Conservation (phyloP, 768 basidiomycete genomes). For the Roridomyces roridus region DNA sequence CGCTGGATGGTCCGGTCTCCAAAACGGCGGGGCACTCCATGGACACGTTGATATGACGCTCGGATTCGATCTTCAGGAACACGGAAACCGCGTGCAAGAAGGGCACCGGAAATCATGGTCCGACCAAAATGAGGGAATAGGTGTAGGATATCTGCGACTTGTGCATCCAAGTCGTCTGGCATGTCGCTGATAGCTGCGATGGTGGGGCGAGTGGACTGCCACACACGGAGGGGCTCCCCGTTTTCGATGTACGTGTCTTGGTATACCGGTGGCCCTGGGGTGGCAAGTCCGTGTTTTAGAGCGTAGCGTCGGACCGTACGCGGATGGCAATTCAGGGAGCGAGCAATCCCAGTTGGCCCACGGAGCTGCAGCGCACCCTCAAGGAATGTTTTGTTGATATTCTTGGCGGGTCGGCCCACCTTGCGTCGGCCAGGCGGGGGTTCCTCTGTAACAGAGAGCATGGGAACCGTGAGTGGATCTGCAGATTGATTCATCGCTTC, state of each 20-base stretch:
- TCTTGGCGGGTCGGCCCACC: too few relatives aligned
- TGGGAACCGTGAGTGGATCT: not conserved
- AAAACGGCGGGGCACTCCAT: constrained; percentile 15
- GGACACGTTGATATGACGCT: constrained; percentile 13
- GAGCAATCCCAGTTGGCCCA: too few relatives aligned
- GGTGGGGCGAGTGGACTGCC: not conserved
- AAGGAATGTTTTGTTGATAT: too few relatives aligned
- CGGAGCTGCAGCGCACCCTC: too few relatives aligned
- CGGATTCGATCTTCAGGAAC: constrained; percentile 15
- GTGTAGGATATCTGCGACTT: constrained; percentile 3
- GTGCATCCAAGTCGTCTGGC: constrained; percentile 18
- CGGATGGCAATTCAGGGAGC: too few relatives aligned
- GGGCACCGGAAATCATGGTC: constrained; percentile 20
- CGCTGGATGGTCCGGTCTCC: constrained; percentile 20
- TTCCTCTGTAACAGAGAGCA: not conserved
- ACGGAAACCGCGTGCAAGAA: constrained; percentile 10
- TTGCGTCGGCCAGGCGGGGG: too few relatives aligned
- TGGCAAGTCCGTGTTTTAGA: constrained; percentile 19
- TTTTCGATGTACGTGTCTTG: not conserved
- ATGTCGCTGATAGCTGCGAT: constrained; percentile 17
- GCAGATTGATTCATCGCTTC: not conserved
- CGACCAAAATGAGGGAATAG: constrained; percentile 22
- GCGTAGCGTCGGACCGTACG: constrained; percentile 24
- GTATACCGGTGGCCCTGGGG: constrained; percentile 19
- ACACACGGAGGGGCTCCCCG: not conserved